Conservation (phyloP, 345 rosid species). For the Euphorbia lathyris region DNA sequence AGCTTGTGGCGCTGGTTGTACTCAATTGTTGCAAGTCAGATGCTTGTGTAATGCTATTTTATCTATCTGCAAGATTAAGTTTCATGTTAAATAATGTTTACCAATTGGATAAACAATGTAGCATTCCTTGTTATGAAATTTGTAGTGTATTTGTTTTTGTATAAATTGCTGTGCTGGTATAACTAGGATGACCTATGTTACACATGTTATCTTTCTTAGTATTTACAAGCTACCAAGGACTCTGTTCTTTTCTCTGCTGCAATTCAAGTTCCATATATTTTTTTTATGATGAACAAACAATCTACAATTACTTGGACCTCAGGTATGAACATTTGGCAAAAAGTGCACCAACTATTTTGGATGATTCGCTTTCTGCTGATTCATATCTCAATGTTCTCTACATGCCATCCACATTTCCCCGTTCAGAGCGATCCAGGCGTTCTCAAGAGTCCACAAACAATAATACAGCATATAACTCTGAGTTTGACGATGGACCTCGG, state of each 20-base stretch:
- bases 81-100: neutral
- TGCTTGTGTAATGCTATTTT: neutral
- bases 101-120: neutral
- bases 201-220: neutral
- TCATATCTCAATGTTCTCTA: conserved; percentile 87
- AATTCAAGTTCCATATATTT: neutral
- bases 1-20: no score
- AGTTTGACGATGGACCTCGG: conserved; percentile 75
- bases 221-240: neutral
- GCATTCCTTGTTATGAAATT: neutral
- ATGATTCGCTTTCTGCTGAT: conserved; percentile 95
- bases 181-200: neutral
- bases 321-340: conserved; percentile 98
- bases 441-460: conserved; percentile 54
- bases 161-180: neutral
- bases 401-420: conserved; percentile 97
- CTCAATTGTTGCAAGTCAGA: neutral
- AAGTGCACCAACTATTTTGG: conserved; percentile 96
- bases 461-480: conserved; percentile 43
- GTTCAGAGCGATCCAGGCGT: conserved; percentile 81
- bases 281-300: neutral
- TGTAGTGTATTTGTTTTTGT: neutral
- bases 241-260: neutral
- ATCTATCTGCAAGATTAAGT: neutral
- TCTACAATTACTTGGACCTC: conserved; percentile 19